These are phyloP conservation scores for Anaeramoeba flamelloides DNA, from an alignment of 78 protist genomes.

Conservation along the genomic window DNA sequence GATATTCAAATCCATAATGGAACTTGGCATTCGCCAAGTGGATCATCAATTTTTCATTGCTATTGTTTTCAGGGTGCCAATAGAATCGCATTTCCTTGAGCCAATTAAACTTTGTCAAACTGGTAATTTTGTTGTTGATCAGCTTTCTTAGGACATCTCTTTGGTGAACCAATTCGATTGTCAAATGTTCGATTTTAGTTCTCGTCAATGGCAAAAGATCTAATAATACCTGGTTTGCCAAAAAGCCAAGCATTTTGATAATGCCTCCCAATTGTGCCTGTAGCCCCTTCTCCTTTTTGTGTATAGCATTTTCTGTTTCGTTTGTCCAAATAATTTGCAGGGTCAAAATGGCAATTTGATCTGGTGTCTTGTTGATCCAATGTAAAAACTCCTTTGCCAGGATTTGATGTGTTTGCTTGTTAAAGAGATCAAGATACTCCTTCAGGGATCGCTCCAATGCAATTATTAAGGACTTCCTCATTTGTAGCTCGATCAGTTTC, in stretches of 20 bases:
- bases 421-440: background rate
- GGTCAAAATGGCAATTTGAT: constrained; percentile 49
- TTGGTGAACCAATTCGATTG: constrained; percentile 79
- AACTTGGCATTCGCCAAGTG: constrained; percentile 66
- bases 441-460: background rate
- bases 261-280: background rate
- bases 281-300: background rate
- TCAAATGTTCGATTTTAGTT: constrained; percentile 68
- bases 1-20: constrained; percentile 84
- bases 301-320: constrained; percentile 22
- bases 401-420: background rate
- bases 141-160: constrained; percentile 58
- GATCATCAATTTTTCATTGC: constrained; percentile 20
- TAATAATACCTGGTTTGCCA: background rate
- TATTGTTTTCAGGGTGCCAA: constrained; percentile 17
- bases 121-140: background rate
- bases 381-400: background rate
- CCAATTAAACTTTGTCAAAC: constrained; percentile 62
- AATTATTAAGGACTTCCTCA: constrained; percentile 36
- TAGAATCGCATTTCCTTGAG: constrained; percentile 70
- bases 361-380: constrained; percentile 58
- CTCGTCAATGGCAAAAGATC: constrained; percentile 16
- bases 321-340: constrained; percentile 41
- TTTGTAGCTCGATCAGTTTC: constrained; percentile 40
- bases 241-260: background rate